Base-by-base conservation (phyloP, 1,284 basidiomycete species). In the Moesziomyces aphidis region DNA sequence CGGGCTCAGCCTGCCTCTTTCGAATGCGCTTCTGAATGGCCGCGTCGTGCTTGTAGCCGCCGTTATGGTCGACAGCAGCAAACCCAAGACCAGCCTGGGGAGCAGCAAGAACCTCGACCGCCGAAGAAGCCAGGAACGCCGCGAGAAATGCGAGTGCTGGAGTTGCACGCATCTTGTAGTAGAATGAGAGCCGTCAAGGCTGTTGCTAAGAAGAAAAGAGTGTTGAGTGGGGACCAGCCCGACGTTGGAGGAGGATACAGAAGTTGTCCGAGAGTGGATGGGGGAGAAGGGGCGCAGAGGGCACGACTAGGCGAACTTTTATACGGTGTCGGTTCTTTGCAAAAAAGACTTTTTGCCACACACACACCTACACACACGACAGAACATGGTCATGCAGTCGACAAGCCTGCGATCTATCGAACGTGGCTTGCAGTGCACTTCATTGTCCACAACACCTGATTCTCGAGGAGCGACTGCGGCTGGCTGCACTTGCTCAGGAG, bases 171-270 rank as follows among this genome's bases (percentile, higher is more conserved):
- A 73, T 73, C 19, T 58, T 71, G 43, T n/a, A 44, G 2, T 24
- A 8, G 8, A 43, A n/a, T 17, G 53, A 53, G 4, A 7, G 4
- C 51, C 44, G 45, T 61, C 51, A 34, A 60, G 50, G 42, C 26
- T 31, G 19, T 34, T 9, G 31, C 11, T 31, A 9, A 8, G 24
- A 36, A 24, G 9, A 43, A 56, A 55, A 34, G 66, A 52, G 49
- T 55, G 66, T 52, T 28, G 44, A 39, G 47, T n/a, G 34, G 57
- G 59, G 55, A 43, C 68, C 68, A 58, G 68, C 68, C 61, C 68
- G 54, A 39, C 31, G 43, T 24, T 17, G 11, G 43, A 55, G 21
- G 31, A 47, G 11, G 19, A 47, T 23, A 10, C 34, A 6, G 23
- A 51, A n/a, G 21, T 43, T 42, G 22, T 5, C 31, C 31, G 11